These are phyloP conservation scores for Colletotrichum brevisporum DNA, from an alignment of 2,329 filamentous ascomycete species.

Conservation along the genomic window DNA sequence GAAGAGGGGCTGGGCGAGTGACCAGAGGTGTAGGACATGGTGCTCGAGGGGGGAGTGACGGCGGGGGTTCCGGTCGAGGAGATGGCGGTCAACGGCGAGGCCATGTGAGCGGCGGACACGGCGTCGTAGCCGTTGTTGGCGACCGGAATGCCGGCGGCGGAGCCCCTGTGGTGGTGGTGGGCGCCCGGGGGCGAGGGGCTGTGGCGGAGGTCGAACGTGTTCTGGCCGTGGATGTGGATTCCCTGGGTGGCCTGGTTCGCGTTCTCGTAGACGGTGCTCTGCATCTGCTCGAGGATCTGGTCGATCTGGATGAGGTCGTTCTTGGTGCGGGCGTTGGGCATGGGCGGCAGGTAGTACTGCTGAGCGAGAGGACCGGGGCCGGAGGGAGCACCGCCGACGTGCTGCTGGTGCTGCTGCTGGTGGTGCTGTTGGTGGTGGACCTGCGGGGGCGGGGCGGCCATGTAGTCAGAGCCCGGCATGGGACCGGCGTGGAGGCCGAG, in stretches of 20 bases:
- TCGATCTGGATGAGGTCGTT: slow-evolving; percentile 95
- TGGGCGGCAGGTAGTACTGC: slow-evolving; percentile 90
- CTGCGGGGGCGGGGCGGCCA: slow-evolving; percentile 52
- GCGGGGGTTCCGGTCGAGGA: slow-evolving; percentile 80
- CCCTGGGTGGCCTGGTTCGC: slow-evolving; percentile 85
- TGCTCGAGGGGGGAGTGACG: slow-evolving; percentile 81
- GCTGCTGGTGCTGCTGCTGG: slow-evolving; percentile 49
- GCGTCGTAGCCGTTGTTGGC: slow-evolving; percentile 54
- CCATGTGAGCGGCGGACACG: slow-evolving; percentile 69
- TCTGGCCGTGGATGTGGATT: slow-evolving; percentile 82
- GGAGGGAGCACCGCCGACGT: slow-evolving; percentile 68
- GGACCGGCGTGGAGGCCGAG: slow-evolving; percentile 72
- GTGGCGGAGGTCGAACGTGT: slow-evolving; percentile 71
- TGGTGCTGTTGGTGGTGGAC: slow-evolving; percentile 42
- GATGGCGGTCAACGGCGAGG: slow-evolving; percentile 71
- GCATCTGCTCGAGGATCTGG: slow-evolving; percentile 94
- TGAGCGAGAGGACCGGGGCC: slow-evolving; percentile 74
- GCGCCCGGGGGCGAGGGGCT: slow-evolving; percentile 66
- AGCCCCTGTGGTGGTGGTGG: slow-evolving; percentile 49
- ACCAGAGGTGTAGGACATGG: slow-evolving; percentile 82
- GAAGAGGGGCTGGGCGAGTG: slow-evolving; percentile 83
- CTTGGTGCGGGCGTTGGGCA: slow-evolving; percentile 91
- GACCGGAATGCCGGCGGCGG: slow-evolving; percentile 50
- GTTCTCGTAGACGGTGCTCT: slow-evolving; percentile 95
- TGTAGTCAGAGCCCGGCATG: slow-evolving; percentile 67